Evolutionary conservation across 2,329 filamentous ascomycete species (phyloP).

Genomic region (Exophiala bonariae): DNA sequence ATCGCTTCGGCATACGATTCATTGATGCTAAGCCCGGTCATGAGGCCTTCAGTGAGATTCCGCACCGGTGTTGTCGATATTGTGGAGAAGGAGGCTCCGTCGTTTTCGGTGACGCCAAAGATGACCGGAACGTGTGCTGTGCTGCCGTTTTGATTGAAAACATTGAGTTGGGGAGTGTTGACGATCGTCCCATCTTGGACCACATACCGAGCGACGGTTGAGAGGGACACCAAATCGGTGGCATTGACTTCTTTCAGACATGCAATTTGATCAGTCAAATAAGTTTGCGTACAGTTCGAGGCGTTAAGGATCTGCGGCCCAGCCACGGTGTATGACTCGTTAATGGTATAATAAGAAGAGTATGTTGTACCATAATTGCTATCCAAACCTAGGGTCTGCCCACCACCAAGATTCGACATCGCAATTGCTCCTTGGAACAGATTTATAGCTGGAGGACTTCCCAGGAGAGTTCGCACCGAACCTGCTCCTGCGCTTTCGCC

Average conservation of each 20-base stretch:
- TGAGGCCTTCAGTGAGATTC: slow-evolving; percentile 43
- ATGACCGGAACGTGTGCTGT: slow-evolving; percentile 55
- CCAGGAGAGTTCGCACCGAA: slow-evolving; percentile 56
- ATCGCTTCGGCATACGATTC: slow-evolving; percentile 42
- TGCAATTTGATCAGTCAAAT: slow-evolving; percentile 48
- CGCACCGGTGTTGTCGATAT: slow-evolving; percentile 48
- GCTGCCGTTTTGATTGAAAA: slow-evolving; percentile 41
- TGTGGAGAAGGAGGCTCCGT: slow-evolving; percentile 56
- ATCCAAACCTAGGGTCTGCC: slow-evolving; percentile 55
- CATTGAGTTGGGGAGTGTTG: slow-evolving; percentile 49
- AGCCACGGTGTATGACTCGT: slow-evolving; percentile 49
- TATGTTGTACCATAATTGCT: slow-evolving; percentile 61
- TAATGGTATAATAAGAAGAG: slow-evolving; percentile 59
- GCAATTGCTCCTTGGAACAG: slow-evolving; percentile 24
- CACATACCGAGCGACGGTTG: slow-evolving; percentile 44
- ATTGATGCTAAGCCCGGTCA: slow-evolving; percentile 48
- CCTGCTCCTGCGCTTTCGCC: slow-evolving; percentile 56
- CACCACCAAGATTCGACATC: slow-evolving; percentile 56
- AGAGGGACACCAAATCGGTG: slow-evolving; percentile 14
- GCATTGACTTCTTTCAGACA: slow-evolving; percentile 52
- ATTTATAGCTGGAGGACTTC: slow-evolving; percentile 28
- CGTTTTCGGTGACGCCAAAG: slow-evolving; percentile 56
- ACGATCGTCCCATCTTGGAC: slow-evolving; percentile 62
- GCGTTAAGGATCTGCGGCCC: slow-evolving; percentile 53
- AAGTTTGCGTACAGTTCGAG: slow-evolving; percentile 52